Percentiles rank a stretch among this genome's conserved stretches.
Conservation (phyloP, 768 basidiomycete species). For the Suillus placidus region DNA sequence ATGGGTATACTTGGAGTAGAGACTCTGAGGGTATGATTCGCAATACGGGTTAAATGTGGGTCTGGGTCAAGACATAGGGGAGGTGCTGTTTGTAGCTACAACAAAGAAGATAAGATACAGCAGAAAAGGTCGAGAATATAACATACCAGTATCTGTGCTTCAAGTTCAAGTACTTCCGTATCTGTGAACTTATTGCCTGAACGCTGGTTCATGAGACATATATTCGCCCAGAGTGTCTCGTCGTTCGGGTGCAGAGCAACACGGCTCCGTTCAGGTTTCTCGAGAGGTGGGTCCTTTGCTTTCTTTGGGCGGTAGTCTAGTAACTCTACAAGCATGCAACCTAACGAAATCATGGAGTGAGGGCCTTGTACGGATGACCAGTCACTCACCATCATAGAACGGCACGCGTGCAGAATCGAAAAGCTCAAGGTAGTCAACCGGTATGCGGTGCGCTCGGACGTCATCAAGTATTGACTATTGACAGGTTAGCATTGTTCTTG, state of each 20-base stretch:
- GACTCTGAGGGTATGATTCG: slow-evolving; percentile 71
- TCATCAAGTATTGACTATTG: slow-evolving; percentile 78
- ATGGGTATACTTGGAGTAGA: slow-evolving; percentile 73
- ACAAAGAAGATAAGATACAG: slow-evolving; percentile 15
- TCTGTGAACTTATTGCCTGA: slow-evolving; percentile 67
- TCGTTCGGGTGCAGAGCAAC: slow-evolving; percentile 77
- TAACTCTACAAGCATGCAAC: slow-evolving; percentile 85
- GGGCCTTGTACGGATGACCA: slow-evolving; percentile 8
- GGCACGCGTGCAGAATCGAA: slow-evolving; percentile 74
- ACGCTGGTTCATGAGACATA: slow-evolving; percentile 69
- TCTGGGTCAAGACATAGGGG: slow-evolving; percentile 83
- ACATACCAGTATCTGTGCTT: slow-evolving; percentile 73
- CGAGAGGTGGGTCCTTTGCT: slow-evolving; percentile 57
- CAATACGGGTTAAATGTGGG: slow-evolving; percentile 73
- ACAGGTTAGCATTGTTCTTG: slow-evolving; percentile 4
- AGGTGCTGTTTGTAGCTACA: slow-evolving; percentile 70
- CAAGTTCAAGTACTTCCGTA: slow-evolving; percentile 69
- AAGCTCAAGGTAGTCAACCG: slow-evolving; percentile 80
- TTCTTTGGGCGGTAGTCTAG: slow-evolving; percentile 71
- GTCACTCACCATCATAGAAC: slow-evolving; percentile 76
- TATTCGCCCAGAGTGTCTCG: slow-evolving; percentile 79
- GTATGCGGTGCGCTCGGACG: slow-evolving; percentile 80
- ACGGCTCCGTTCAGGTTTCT: slow-evolving; percentile 63
- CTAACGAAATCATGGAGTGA: slow-evolving; percentile 38
- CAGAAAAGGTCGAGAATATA: not conserved